Evolutionary conservation across 106 monocot species (phyloP).

Genomic region (Chionographis japonica): DNA sequence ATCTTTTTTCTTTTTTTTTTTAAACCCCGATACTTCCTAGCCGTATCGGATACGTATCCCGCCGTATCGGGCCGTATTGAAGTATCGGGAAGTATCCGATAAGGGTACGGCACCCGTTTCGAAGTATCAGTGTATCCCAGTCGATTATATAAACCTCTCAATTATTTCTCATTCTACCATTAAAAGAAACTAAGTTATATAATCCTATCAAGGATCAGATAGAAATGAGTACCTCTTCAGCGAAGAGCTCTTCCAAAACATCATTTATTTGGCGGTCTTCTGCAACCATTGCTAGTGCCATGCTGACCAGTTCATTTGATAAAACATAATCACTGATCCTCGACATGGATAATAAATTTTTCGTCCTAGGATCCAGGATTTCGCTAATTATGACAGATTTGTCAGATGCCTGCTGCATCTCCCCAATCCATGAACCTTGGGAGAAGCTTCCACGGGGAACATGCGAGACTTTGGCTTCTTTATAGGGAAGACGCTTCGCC

Average conservation of each 20-base stretch:
- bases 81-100: too few relatives aligned
- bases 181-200: too few relatives aligned
- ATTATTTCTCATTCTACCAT: too few relatives aligned
- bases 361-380: slow-evolving; percentile 68
- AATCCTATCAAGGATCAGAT: not conserved
- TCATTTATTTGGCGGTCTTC: slow-evolving; percentile 77
- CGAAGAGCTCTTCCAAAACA: slow-evolving; percentile 71
- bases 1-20: too few relatives aligned
- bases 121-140: too few relatives aligned
- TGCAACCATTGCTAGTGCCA: slow-evolving; percentile 78
- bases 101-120: too few relatives aligned
- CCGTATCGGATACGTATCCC: too few relatives aligned
- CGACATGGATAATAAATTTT: slow-evolving; percentile 61
- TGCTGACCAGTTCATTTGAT: slow-evolving; percentile 76
- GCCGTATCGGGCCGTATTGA: too few relatives aligned
- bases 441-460: slow-evolving; percentile 38
- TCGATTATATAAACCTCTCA: too few relatives aligned
- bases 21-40: too few relatives aligned
- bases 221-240: slow-evolving; percentile 50
- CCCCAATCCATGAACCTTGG: slow-evolving; percentile 68
- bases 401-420: slow-evolving; percentile 77
- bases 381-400: slow-evolving; percentile 71
- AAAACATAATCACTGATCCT: slow-evolving; percentile 76
- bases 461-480: slow-evolving; percentile 33
- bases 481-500: slow-evolving; percentile 63